A percentile compares a stretch with the other conserved stretches of the same genome.
Evolutionary conservation across 2,329 filamentous ascomycete species (phyloP).

Genomic region (Colletotrichum euphorbiae): DNA sequence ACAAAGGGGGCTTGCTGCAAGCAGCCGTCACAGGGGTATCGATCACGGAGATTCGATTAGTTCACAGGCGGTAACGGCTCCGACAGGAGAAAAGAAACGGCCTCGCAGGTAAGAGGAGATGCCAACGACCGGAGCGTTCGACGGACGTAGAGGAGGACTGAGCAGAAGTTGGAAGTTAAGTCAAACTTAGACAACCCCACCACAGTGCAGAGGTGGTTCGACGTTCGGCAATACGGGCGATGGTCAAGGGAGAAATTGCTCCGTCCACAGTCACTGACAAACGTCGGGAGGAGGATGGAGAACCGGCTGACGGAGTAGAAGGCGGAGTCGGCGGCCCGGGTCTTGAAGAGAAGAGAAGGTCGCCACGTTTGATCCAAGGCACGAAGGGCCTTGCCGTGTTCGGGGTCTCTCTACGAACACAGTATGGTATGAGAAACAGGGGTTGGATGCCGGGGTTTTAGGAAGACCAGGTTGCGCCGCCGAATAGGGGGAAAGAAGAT

Average conservation of each 20-base stretch:
- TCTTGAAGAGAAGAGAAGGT: slow-evolving; percentile 17
- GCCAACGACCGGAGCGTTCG: slow-evolving; percentile 10
- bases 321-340: slow-evolving; percentile 29
- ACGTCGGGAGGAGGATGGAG: slow-evolving; percentile 18
- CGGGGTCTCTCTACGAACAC: slow-evolving; percentile 6
- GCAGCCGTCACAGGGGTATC: slow-evolving; percentile 18
- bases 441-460: slow-evolving; percentile 21
- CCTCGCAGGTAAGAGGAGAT: slow-evolving; percentile 16
- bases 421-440: slow-evolving; percentile 32
- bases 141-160: slow-evolving; percentile 5
- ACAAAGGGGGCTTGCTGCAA: slow-evolving; percentile 4
- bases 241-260: slow-evolving; percentile 24
- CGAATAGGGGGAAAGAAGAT: slow-evolving; percentile 8
- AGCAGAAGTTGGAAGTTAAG: slow-evolving; percentile 13
- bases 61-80: slow-evolving; percentile 14
- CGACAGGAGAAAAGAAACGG: slow-evolving; percentile 10
- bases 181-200: slow-evolving; percentile 36
- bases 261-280: slow-evolving; percentile 29
- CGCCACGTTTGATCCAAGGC: slow-evolving; percentile 35
- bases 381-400: slow-evolving; percentile 13
- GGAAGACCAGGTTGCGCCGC: slow-evolving; percentile 9
- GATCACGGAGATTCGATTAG: slow-evolving; percentile 4
- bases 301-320: slow-evolving; percentile 32
- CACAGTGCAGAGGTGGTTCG: slow-evolving; percentile 36
- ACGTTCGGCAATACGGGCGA: slow-evolving; percentile 34